phyloP scores from a whole-genome alignment of 805 yeast genomes.

The Spathaspora sp. region DNA sequence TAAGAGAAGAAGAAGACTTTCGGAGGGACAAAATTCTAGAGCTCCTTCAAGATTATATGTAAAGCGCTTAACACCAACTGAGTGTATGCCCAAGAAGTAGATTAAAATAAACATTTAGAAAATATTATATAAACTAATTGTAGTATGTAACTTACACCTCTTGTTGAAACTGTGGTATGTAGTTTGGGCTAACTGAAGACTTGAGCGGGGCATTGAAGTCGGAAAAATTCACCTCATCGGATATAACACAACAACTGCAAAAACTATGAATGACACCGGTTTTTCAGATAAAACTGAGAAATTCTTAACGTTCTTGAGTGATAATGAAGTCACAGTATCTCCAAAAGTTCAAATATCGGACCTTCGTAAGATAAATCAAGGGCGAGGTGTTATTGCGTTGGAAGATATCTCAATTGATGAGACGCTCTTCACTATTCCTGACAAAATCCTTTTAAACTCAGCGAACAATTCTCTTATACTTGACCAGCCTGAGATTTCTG shows the following conservation, averaged over 20 bases:
- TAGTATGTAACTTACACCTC: too few species aligned
- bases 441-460: conserved; percentile 53
- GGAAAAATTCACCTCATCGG: background rate
- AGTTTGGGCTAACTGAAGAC: too few species aligned
- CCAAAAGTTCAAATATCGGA: conserved; percentile 60
- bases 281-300: conserved; percentile 13
- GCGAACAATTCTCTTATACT: conserved; percentile 47
- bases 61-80: conserved; percentile 7
- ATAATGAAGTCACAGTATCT: conserved; percentile 43
- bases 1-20: conserved; percentile 18
- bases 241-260: background rate
- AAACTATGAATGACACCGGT: background rate
- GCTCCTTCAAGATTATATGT: conserved; percentile 18
- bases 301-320: conserved; percentile 26
- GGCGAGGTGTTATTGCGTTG: conserved; percentile 71
- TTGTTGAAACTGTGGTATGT: too few species aligned
- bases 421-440: conserved; percentile 65
- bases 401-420: conserved; percentile 62
- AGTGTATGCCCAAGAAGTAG: conserved; percentile 11
- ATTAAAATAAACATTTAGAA: background rate
- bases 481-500: conserved; percentile 25
- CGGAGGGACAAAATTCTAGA: conserved; percentile 7
- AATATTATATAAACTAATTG: background rate
- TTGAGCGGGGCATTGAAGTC: background rate
- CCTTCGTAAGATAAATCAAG: conserved; percentile 55